These are phyloP conservation scores for Cladorrhinum sp. DNA, from an alignment of 2,329 filamentous ascomycete species.

Conservation along the genomic window DNA sequence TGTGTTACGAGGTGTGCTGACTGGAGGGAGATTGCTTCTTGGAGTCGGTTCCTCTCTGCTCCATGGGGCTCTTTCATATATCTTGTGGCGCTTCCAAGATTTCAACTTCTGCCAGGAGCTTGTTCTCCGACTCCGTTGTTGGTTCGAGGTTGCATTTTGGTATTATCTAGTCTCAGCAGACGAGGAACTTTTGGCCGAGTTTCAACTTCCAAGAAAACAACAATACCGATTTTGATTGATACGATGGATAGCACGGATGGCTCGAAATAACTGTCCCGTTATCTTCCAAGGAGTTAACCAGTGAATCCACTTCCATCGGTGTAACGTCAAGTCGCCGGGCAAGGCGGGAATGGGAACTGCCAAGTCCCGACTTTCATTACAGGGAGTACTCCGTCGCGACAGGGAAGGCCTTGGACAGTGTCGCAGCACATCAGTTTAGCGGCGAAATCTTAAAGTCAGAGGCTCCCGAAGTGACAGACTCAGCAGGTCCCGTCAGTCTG, in stretches of 20 bases:
- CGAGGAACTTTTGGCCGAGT: background rate
- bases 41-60: background rate
- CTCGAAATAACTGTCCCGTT: background rate
- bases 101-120: background rate
- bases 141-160: background rate
- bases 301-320: background rate
- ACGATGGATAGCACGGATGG: background rate
- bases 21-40: background rate
- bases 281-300: background rate
- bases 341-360: background rate
- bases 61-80: background rate
- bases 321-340: background rate
- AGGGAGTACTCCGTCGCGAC: background rate
- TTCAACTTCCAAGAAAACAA: background rate
- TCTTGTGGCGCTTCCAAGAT: background rate
- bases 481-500: background rate
- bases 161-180: background rate
- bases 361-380: background rate
- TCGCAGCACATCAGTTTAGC: conserved; percentile 11
- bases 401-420: conserved; percentile 21
- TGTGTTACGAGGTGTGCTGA: background rate
- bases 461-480: background rate
- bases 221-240: background rate
- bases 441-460: conserved; percentile 29
- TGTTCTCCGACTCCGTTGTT: background rate